Percentiles rank a stretch among this genome's conserved stretches.
Conservation (phyloP, 768 basidiomycete genomes). For the button mushroom (Agaricus bisporus) region DNA sequence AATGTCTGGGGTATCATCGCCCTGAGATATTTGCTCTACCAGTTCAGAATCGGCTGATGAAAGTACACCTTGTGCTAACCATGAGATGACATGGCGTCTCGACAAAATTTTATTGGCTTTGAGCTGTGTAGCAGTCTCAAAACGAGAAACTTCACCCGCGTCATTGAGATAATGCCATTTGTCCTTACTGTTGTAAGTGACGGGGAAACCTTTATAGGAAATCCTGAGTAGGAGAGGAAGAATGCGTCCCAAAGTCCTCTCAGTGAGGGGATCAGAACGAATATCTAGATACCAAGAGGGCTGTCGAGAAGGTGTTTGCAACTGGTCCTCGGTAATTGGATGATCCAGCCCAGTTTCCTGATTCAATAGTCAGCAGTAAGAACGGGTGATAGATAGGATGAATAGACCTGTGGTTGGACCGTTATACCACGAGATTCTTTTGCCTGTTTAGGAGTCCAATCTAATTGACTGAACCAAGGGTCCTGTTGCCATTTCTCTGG, state of each 20-base stretch:
- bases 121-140: constrained; percentile 38
- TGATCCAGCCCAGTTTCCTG: neutral
- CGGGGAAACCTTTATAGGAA: constrained; percentile 53
- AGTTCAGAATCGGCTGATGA: constrained; percentile 35
- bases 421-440: constrained; percentile 61
- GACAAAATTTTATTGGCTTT: constrained; percentile 37
- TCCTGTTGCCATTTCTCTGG: constrained; percentile 59
- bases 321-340: too few relatives aligned
- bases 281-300: constrained; percentile 59
- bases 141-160: constrained; percentile 28
- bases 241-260: constrained; percentile 39
- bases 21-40: constrained; percentile 39
- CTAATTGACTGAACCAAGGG: constrained; percentile 84
- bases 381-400: constrained; percentile 12
- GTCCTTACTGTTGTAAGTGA: constrained; percentile 46
- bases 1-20: constrained; percentile 29
- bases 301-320: constrained; percentile 13
- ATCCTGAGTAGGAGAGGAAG: constrained; percentile 66
- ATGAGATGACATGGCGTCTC: constrained; percentile 38
- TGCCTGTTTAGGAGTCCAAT: constrained; percentile 89
- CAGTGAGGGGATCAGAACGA: constrained; percentile 33
- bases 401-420: constrained; percentile 11
- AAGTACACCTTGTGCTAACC: constrained; percentile 38
- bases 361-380: neutral
- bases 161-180: constrained; percentile 61